phyloP scores from a whole-genome alignment of 2,329 filamentous ascomycete species.

The Helminthosporium solani region DNA sequence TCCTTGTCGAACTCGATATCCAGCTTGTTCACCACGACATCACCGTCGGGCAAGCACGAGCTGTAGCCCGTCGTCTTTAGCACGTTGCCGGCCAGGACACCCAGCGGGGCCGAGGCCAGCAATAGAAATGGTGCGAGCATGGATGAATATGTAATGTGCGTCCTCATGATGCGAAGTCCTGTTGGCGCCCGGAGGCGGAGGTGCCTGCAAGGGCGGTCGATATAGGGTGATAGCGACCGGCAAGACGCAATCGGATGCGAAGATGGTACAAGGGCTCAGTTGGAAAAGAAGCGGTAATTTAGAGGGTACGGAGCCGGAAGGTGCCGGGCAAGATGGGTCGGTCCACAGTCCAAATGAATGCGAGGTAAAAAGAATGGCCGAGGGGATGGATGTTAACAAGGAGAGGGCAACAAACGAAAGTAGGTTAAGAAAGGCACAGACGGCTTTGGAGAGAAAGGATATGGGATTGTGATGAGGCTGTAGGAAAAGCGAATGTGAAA shows the following conservation, averaged over 20 bases:
- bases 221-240: constrained; percentile 11
- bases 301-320: constrained; percentile 33
- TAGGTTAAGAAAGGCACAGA: too few relatives aligned
- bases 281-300: constrained; percentile 21
- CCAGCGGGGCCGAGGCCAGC: constrained; percentile 41
- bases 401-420: constrained; percentile 16
- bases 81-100: constrained; percentile 66
- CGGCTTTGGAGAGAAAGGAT: constrained; percentile 11
- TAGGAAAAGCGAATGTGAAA: constrained; percentile 28
- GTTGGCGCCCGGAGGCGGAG: constrained; percentile 33
- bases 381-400: constrained; percentile 6
- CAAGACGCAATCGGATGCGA: neutral
- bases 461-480: constrained; percentile 19
- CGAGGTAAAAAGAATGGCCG: constrained; percentile 10
- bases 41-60: constrained; percentile 62
- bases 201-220: constrained; percentile 12
- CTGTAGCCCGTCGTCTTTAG: constrained; percentile 79
- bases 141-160: constrained; percentile 36
- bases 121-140: constrained; percentile 44
- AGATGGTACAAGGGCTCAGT: neutral
- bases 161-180: constrained; percentile 33
- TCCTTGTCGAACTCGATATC: constrained; percentile 77
- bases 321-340: too few relatives aligned
- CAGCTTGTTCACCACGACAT: constrained; percentile 70
- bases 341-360: constrained; percentile 9